Evolutionary conservation across 768 basidiomycete genomes (phyloP), one percentile per base, ranked within the genome.

Genomic region (Phlebiopsis flavidoalba): DNA sequence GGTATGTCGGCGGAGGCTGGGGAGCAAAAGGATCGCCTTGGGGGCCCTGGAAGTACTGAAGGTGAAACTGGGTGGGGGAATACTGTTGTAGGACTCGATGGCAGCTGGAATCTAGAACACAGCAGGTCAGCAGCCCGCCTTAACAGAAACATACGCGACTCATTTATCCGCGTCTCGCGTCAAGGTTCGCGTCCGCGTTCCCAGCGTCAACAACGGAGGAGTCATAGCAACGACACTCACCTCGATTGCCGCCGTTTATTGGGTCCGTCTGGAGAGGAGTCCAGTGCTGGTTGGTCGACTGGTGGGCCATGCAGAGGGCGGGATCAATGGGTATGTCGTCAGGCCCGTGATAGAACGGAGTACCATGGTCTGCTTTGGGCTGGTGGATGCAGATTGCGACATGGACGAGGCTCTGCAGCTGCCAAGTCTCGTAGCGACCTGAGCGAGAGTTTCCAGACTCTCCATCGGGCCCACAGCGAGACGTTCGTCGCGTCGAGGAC

Each of bases 11-110:
- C 45, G 76, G 75, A 58, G 80, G 80, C 64, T 82, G 85, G 49
- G 86, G 89, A 57, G 89, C 87, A 70, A 92, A 92, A 43, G 90
- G 89, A 74, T 91, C 91, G 62, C 91, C 90, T 67, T 89, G 87
- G 15, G 91, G 90, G 22, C 83, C 88, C 71, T 88, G 83, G 40
- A 85, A 81, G 69, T 89, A 90, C 60, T 84, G 84, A 58, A 74
- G 73, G 35, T 73, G 73, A 48, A 68, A 64, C 65, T 70, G 59
- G 57, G 59, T 53, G 60, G 61, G 60, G 61, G 54, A 24, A 35
- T 61, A 26, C 66, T 40, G 37, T 64, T 58, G 46, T 61, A 40
- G 45, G 66, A 65, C 15, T 60, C 50, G 17, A 40, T 24, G 19
- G 15, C 40, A 10, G 47, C 57, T 43, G 60, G 54, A 45, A 62